Evolutionary conservation across 495 filamentous ascomycete species (phyloP).

Genomic region (Annulohypoxylon nitens): DNA sequence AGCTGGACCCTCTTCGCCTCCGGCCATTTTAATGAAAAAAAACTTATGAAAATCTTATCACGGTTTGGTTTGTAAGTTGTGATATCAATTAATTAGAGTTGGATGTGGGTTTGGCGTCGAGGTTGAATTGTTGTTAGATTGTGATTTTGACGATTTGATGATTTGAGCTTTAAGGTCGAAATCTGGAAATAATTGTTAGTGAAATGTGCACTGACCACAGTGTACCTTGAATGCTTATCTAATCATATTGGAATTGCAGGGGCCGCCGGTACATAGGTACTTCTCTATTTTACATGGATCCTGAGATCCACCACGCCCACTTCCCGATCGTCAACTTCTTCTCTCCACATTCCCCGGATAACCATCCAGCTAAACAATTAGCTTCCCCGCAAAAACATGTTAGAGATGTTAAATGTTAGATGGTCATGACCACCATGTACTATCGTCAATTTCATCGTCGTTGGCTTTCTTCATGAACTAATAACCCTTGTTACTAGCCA

Average conservation of each 20-base stretch:
- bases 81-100: neutral
- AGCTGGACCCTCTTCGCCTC: conserved; percentile 72
- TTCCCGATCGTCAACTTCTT: neutral
- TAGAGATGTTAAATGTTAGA: neutral
- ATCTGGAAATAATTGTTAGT: conserved; percentile 25
- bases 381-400: neutral
- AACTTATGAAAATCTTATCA: neutral
- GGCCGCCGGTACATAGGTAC: neutral
- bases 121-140: conserved; percentile 13
- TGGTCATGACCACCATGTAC: neutral
- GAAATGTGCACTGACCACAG: conserved; percentile 6
- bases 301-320: neutral
- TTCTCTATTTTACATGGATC: neutral
- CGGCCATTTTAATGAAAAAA: conserved; percentile 68
- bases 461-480: neutral
- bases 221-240: neutral
- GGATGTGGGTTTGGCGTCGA: neutral
- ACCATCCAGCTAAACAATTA: neutral
- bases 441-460: neutral
- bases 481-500: conserved; percentile 1
- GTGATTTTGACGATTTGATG: neutral
- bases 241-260: neutral
- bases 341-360: conserved; percentile 9
- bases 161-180: conserved; percentile 5
- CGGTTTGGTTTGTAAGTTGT: neutral